Base-by-base conservation (phyloP, 2,329 filamentous ascomycete genomes). In the Alternaria infectoria region DNA sequence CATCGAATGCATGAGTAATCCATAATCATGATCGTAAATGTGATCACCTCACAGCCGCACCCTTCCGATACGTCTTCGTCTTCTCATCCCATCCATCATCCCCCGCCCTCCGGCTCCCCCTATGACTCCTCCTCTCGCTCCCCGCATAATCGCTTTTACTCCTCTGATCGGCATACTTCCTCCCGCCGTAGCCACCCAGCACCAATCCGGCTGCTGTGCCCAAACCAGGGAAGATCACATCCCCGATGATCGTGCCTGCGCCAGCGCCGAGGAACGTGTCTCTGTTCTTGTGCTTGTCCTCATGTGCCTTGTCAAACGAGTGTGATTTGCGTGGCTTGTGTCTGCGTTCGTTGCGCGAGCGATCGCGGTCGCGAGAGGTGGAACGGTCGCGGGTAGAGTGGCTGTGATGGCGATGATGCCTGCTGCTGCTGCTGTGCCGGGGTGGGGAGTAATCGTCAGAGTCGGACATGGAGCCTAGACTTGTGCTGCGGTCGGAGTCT, bases 1-100 rank as follows among this genome's bases (percentile, higher is more conserved):
- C 49, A 17, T 36, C 11, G 15, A 52, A 6, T 25, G 40, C 17
- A n/a, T 47, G 13, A 13, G 13, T 0, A 10, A 45, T 26, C 19
- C 17, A 15, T n/a, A 36, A 36, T 36, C 32, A 36, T 36, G 32
- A n/a, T 32, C 40, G 36, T 55, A 12, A 15, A 44, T 44, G 12
- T 21, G 15, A 43, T 45, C 30, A 32, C 21, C 88, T 87, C 86
- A 85, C 84, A 85, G 83, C 88, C 87, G 56, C 59, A 15, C 75
- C 75, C 49, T 89, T 90, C 89, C 89, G 87, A 63, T 64, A 75
- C 44, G 71, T 74, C 45, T 55, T 65, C 56, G 57, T 74, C 50
- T 73, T 70, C 81, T 70, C 83, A 80, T 74, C 74, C 74, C 74
- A 77, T 15, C 74, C 74, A 5, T 65, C 59, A 15, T 61, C 64